A percentile compares a stretch with the other conserved stretches of the same genome.
Evolutionary conservation across 2,329 filamentous ascomycete species (phyloP).

Genomic region (Scolecobasidium constrictum): DNA sequence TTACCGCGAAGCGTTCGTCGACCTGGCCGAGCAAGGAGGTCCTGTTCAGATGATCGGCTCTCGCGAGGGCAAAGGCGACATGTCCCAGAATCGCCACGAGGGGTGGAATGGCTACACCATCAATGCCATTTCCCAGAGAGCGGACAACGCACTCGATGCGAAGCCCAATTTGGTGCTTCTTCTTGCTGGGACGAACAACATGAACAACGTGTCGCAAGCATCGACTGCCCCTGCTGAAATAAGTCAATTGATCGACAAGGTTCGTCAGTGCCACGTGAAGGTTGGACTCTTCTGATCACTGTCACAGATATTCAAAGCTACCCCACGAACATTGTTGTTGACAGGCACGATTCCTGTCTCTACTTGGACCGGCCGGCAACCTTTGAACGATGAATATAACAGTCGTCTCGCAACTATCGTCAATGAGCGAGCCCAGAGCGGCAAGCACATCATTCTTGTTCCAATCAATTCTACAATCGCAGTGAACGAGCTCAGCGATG

Average conservation of each 20-base stretch:
- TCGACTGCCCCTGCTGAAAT: not conserved
- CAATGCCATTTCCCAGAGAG: conserved; percentile 27
- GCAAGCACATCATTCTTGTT: not conserved
- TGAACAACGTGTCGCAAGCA: not conserved
- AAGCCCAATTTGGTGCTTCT: conserved; percentile 32
- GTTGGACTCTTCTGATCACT: no score
- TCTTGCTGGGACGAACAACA: conserved; percentile 36
- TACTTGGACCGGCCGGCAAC: not conserved
- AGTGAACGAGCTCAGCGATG: conserved; percentile 14
- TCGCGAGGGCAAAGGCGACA: conserved; percentile 23
- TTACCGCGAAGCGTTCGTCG: conserved; percentile 26
- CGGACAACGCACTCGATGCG: conserved; percentile 12
- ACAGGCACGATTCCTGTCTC: not conserved
- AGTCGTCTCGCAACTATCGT: not conserved
- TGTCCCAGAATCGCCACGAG: conserved; percentile 34
- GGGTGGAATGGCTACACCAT: conserved; percentile 34
- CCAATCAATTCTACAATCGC: not conserved
- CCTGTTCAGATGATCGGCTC: conserved; percentile 28
- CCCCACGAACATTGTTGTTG: not conserved
- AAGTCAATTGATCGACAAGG: not conserved
- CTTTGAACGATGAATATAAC: not conserved
- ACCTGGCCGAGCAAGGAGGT: conserved; percentile 17
- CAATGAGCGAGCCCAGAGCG: not conserved
- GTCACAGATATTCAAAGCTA: no score
- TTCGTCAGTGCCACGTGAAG: not conserved